Base-by-base conservation (phyloP, 352 stramenopile genomes). In the Phytopythium oedochilum region DNA sequence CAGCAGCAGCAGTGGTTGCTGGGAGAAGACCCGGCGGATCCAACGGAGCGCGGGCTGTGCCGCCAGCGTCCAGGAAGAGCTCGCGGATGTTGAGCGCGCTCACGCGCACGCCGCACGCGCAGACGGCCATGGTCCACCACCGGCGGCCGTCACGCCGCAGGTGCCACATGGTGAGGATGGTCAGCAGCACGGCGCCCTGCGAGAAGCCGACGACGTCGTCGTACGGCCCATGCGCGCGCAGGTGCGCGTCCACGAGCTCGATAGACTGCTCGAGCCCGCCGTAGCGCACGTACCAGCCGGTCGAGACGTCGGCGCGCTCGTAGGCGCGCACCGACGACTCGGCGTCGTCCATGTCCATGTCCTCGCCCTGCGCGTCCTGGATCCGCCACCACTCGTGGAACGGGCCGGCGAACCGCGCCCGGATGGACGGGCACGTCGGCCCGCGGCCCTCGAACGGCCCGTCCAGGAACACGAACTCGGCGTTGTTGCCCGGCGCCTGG, bases 391-490 rank as follows among this genome's bases (percentile, higher is more conserved):
- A n/a, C n/a, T n/a, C n/a, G n/a, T n/a, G n/a, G n/a, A n/a, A n/a
- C n/a, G n/a, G n/a, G n/a, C n/a, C n/a, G n/a, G n/a, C n/a, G n/a
- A n/a, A n/a, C n/a, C n/a, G n/a, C n/a, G n/a, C n/a, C n/a, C n/a
- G n/a, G n/a, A n/a, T n/a, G n/a, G n/a, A n/a, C n/a, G n/a, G n/a
- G n/a, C n/a, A n/a, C 11, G 72, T 83, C 18, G 66, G 78, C 1
- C 82, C 84, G 15, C 67, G 73, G 3, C 81, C 73, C 52, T 78
- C 56, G 32, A 78, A 77, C 2, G 70, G 68, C 18, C 61, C 83
- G 26, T 92, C 78, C 28, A 92, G 62, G 49, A 81, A 90, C 44
- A 86, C 63, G 53, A 86, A 90, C 62, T 89, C 83, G 42, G 74
- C 68, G n/a, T n/a, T n/a, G n/a, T n/a, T n/a, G n/a, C n/a, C n/a